Conservation (phyloP, 805 yeast genomes). For the Wickerhamomyces subpelliculosus region DNA sequence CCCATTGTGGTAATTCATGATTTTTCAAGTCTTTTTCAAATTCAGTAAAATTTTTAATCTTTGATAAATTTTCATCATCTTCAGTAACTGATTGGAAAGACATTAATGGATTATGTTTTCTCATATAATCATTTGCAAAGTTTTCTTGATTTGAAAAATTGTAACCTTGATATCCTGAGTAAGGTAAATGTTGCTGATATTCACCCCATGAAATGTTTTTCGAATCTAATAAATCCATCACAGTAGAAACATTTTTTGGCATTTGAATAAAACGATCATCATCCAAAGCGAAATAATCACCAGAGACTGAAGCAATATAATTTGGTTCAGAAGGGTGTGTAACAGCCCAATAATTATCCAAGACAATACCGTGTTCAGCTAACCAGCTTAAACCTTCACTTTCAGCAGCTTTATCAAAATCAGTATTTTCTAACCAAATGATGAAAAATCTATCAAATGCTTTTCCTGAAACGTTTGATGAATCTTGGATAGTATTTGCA, state of each 20-base stretch:
- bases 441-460: conserved; percentile 33
- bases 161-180: conserved; percentile 44
- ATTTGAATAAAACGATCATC: conserved; percentile 37
- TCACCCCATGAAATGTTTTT: conserved; percentile 44
- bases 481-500: conserved; percentile 24
- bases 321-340: conserved; percentile 52
- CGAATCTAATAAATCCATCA: conserved; percentile 37
- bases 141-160: conserved; percentile 36
- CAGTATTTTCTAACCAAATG: conserved; percentile 47
- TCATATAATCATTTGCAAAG: conserved; percentile 39
- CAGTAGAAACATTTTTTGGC: conserved; percentile 39
- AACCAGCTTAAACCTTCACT: conserved; percentile 36
- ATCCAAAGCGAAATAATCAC: conserved; percentile 43
- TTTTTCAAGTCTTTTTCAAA: conserved; percentile 33
- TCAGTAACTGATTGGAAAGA: conserved; percentile 33
- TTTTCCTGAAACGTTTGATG: conserved; percentile 31
- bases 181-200: conserved; percentile 47
- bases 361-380: conserved; percentile 35
- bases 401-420: conserved; percentile 42
- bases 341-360: conserved; percentile 45
- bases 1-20: conserved; percentile 43
- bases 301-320: conserved; percentile 42
- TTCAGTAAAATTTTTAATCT: conserved; percentile 41
- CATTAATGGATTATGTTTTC: conserved; percentile 46
- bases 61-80: conserved; percentile 29